Evolutionary conservation across 1,284 basidiomycete genomes (phyloP).

Genomic region (Malassezia pachydermatis): DNA sequence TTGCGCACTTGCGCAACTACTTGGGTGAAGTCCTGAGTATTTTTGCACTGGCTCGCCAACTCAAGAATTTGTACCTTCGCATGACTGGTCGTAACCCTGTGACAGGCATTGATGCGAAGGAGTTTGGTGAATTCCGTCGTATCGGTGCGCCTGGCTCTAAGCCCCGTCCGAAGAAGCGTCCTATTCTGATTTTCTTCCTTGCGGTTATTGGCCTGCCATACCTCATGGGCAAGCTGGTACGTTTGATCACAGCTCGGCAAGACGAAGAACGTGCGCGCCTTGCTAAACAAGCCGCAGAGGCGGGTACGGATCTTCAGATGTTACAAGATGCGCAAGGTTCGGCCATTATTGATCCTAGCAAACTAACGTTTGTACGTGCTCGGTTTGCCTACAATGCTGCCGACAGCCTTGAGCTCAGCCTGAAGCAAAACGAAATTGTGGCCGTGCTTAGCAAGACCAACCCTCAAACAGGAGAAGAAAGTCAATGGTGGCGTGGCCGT

Average conservation of each 20-base stretch:
- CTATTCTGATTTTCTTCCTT: slow-evolving; percentile 84
- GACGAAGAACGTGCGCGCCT: slow-evolving; percentile 49
- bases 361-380: slow-evolving; percentile 76
- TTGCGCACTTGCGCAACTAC: slow-evolving; percentile 78
- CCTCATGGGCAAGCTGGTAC: slow-evolving; percentile 81
- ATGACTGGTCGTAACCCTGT: slow-evolving; percentile 33
- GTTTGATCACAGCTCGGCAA: slow-evolving; percentile 61
- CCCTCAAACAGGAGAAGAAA: slow-evolving; percentile 55
- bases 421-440: slow-evolving; percentile 85
- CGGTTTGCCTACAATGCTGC: slow-evolving; percentile 62
- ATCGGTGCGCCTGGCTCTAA: slow-evolving; percentile 22
- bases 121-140: slow-evolving; percentile 44
- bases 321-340: slow-evolving; percentile 37
- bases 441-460: slow-evolving; percentile 68
- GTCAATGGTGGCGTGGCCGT: slow-evolving; percentile 91
- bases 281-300: slow-evolving; percentile 47
- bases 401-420: slow-evolving; percentile 62
- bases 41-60: slow-evolving; percentile 76
- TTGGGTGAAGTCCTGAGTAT: slow-evolving; percentile 80
- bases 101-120: slow-evolving; percentile 33
- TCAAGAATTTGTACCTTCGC: slow-evolving; percentile 52
- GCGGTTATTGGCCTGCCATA: slow-evolving; percentile 91
- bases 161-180: slow-evolving; percentile 61
- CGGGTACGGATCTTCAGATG: slow-evolving; percentile 21
- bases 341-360: slow-evolving; percentile 52